Conservation (phyloP, 177 flowering plant genomes). For the Vitis hybrid region DNA sequence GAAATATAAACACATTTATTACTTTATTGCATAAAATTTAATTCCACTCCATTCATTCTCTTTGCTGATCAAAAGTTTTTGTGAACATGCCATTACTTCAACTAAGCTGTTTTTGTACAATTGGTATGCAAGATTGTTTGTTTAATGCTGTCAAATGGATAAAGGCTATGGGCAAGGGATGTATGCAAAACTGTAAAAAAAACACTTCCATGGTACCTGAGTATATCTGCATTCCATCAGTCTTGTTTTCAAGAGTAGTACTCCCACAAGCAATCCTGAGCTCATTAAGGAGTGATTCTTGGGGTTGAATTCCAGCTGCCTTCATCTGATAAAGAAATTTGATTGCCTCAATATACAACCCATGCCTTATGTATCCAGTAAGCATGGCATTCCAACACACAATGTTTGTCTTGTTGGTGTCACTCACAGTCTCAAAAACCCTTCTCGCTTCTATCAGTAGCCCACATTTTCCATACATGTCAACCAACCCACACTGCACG, state of each 20-base stretch:
- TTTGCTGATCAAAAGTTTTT: too few species aligned
- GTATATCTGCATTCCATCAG: too few species aligned
- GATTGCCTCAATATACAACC: slow-evolving; percentile 40
- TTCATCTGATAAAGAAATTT: slow-evolving; percentile 64
- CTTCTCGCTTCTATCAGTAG: slow-evolving; percentile 44
- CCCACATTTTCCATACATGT: slow-evolving; percentile 67
- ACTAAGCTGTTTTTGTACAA: too few species aligned
- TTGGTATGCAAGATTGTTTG: too few species aligned
- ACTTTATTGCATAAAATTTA: too few species aligned
- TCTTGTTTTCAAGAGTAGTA: not conserved
- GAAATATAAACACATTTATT: too few species aligned
- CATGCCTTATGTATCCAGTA: slow-evolving; percentile 35
- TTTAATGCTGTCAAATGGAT: too few species aligned
- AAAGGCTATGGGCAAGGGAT: too few species aligned
- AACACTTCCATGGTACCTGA: too few species aligned
- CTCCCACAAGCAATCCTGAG: slow-evolving; percentile 18
- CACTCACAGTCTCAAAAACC: slow-evolving; percentile 30
- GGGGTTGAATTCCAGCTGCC: slow-evolving; percentile 41
- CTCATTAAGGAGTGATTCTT: slow-evolving; percentile 37
- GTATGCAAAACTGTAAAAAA: too few species aligned
- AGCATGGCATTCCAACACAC: slow-evolving; percentile 74
- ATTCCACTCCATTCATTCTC: too few species aligned
- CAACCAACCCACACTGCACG: slow-evolving; percentile 57
- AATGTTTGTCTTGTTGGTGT: slow-evolving; percentile 17
- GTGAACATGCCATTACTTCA: too few species aligned